Base-by-base conservation (phyloP, 768 basidiomycete genomes). In the Myochromella boudieri region DNA sequence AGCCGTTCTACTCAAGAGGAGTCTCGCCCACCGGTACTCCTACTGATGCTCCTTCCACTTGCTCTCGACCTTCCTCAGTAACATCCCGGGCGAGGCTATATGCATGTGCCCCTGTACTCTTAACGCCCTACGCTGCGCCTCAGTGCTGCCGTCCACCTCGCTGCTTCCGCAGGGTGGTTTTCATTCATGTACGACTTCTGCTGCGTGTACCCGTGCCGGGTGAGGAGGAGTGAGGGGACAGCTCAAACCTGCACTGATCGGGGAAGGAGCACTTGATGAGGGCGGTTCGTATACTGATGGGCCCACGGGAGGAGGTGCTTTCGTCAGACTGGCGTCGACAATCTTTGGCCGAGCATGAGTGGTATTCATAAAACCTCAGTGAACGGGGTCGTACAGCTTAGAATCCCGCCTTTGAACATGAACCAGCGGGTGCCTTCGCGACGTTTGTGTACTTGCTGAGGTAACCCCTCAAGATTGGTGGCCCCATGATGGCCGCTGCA, bases 361-460 rank as follows among this genome's bases (percentile, higher is more conserved):
- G n/a, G n/a, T n/a, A n/a, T n/a, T n/a, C n/a, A n/a, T n/a, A n/a
- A n/a, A n/a, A n/a, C n/a, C n/a, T n/a, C n/a, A n/a, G n/a, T n/a
- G 33, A 15, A 26, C 31, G 14, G 40, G 12, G 26, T 77, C 87
- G 20, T 60, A 90, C 91, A 93, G 14, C 88, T 91, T n/a, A 95
- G 64, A 20, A 88, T 72, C 0, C 92, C 94, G 44, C 86, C 80
- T 58, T 89, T 85, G 17, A 97, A 76, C 0, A 95, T 91, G 59
- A 97, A 95, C 92, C 93, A 97, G 1, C 94, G 75, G 0, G 88
- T 87, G 48, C 94, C 55, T 82, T 85, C 0, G 91, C 91, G 29
- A 97, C 89, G 56, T 97, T 97, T 1, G 87, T 84, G 60, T 94
- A 97, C 64, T 97, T 97, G 64, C 89, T 91, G 15, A 92, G 69